Conservation (phyloP, 179 eudicot genomes). For the Silene coronaria region DNA sequence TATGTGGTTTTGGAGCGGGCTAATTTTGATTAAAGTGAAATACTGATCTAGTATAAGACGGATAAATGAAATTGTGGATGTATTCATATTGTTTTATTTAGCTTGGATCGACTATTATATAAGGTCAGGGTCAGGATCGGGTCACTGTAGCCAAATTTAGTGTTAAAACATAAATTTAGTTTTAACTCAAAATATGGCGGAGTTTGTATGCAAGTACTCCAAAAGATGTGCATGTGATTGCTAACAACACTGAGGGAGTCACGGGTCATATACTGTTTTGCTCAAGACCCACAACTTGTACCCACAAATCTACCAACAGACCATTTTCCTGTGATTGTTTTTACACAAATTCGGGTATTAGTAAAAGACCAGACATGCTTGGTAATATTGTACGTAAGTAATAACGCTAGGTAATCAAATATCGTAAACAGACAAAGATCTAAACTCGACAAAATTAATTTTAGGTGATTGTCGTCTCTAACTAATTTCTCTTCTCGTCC, state of each 20-base stretch:
- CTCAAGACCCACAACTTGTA: conserved; percentile 17
- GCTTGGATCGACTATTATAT: neutral
- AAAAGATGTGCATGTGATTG: neutral
- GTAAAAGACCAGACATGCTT: neutral
- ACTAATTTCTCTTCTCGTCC: no score
- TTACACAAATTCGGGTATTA: neutral
- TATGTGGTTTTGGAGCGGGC: no score
- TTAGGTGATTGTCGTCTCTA: no score
- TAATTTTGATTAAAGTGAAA: no score
- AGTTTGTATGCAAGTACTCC: neutral
- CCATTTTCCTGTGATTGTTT: neutral
- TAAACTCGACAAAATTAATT: no score
- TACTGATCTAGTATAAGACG: no score
- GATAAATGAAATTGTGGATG: no score
- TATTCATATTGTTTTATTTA: no score
- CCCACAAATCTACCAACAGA: neutral
- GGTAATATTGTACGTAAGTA: no score
- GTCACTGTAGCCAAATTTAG: neutral
- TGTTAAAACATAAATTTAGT: neutral
- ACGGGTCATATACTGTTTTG: neutral
- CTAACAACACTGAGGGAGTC: neutral
- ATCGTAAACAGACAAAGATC: no score
- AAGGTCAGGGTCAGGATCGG: neutral
- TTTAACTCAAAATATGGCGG: neutral
- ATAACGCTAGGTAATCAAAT: no score